Evolutionary conservation across 2,329 filamentous ascomycete genomes (phyloP).

Genomic region (Dactylellina drechsleri): DNA sequence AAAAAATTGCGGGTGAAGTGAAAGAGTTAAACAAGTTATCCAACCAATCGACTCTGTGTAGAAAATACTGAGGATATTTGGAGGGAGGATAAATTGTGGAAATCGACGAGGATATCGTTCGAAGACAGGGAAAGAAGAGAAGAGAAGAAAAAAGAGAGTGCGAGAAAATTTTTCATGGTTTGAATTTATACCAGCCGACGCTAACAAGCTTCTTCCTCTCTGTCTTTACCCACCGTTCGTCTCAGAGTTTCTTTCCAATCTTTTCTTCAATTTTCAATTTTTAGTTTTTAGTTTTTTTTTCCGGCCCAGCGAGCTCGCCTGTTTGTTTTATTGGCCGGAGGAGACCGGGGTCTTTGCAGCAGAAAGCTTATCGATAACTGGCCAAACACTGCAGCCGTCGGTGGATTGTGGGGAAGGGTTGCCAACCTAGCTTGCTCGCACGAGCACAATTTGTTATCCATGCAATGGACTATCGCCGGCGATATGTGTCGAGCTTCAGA

Average conservation of each 20-base stretch:
- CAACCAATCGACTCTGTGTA: conserved; percentile 20
- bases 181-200: conserved; percentile 44
- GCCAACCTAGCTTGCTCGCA: background rate
- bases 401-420: background rate
- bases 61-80: conserved; percentile 47
- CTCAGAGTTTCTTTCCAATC: conserved; percentile 18
- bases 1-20: conserved; percentile 10
- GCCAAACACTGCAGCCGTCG: background rate
- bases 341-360: conserved; percentile 5
- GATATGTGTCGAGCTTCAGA: too few relatives aligned
- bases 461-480: too few relatives aligned
- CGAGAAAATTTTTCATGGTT: conserved; percentile 63
- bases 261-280: conserved; percentile 34
- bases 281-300: conserved; percentile 28
- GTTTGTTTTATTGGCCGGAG: conserved; percentile 9
- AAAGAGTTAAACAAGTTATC: conserved; percentile 17
- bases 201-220: conserved; percentile 9
- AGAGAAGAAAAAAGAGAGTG: conserved; percentile 64
- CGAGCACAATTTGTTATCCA: too few relatives aligned
- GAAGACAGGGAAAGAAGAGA: conserved; percentile 65
- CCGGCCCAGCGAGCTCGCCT: conserved; percentile 26
- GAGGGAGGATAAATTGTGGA: conserved; percentile 57
- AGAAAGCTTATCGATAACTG: conserved; percentile 39
- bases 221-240: conserved; percentile 11
- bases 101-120: conserved; percentile 61